Percentiles rank a stretch among this genome's conserved stretches.
These are phyloP conservation scores for Arctium lappa DNA, from an alignment of 129 eudicot species.

Conservation along the genomic window DNA sequence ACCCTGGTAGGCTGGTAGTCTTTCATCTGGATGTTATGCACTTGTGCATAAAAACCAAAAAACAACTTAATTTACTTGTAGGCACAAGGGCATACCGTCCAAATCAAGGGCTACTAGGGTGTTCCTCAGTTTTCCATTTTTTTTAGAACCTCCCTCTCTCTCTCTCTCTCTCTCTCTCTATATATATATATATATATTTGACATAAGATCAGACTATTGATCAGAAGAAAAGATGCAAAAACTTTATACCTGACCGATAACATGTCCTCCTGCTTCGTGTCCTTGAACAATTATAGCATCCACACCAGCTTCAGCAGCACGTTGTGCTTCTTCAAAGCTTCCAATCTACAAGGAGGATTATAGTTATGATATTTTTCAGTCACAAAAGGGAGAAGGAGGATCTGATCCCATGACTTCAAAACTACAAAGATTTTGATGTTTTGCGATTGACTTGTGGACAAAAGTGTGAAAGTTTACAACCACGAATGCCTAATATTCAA, in stretches of 20 bases:
- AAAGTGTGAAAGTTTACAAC: background rate
- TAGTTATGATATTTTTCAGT: background rate
- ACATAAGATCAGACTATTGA: background rate
- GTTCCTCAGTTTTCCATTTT: too few species aligned
- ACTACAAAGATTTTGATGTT: background rate
- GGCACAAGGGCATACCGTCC: too few species aligned
- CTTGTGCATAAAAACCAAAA: too few species aligned
- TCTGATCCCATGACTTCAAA: background rate
- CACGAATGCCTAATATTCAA: background rate
- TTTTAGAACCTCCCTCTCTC: too few species aligned
- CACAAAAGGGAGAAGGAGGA: background rate
- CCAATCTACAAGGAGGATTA: conserved; percentile 53
- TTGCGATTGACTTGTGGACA: background rate
- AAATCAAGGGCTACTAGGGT: too few species aligned
- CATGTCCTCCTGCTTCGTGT: conserved; percentile 92
- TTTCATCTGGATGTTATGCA: too few species aligned
- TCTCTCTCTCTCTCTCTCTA: too few species aligned
- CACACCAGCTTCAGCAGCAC: conserved; percentile 68
- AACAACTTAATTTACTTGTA: too few species aligned
- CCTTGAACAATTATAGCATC: conserved; percentile 97
- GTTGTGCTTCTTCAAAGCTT: conserved; percentile 68
- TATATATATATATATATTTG: background rate
- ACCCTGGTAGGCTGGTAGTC: too few species aligned
- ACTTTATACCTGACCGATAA: conserved; percentile 69
- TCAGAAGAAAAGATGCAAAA: background rate